A percentile compares a stretch with the other conserved stretches of the same genome.
These are phyloP conservation scores for Aspergillus tanneri DNA, from an alignment of 2,329 filamentous ascomycete genomes.

Conservation along the genomic window DNA sequence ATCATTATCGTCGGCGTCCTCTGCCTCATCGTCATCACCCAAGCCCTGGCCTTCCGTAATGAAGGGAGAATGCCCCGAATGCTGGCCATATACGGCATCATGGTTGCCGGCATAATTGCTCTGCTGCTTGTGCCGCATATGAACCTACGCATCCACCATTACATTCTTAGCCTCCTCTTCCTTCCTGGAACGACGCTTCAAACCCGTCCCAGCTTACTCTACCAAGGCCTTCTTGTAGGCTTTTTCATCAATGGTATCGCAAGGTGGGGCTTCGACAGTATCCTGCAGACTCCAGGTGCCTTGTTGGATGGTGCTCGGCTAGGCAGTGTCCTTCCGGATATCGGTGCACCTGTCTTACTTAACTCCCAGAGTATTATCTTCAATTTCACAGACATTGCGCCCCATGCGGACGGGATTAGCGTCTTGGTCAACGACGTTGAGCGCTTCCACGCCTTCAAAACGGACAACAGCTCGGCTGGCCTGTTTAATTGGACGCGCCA, in stretches of 20 bases:
- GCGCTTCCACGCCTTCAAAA: conserved; percentile 53
- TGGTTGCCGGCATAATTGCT: conserved; percentile 45
- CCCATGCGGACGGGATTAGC: conserved; percentile 53
- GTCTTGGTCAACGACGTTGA: conserved; percentile 64
- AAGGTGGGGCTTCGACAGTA: conserved; percentile 62
- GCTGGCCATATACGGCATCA: conserved; percentile 47
- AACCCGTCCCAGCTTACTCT: conserved; percentile 58
- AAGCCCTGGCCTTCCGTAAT: conserved; percentile 57
- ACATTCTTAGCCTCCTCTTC: conserved; percentile 60
- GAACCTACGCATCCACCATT: conserved; percentile 63
- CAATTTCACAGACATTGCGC: conserved; percentile 17
- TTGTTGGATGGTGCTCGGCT: conserved; percentile 43
- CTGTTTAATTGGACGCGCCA: conserved; percentile 39
- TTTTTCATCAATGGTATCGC: conserved; percentile 64
- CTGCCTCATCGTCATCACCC: conserved; percentile 53
- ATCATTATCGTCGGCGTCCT: conserved; percentile 54
- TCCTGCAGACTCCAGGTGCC: conserved; percentile 57
- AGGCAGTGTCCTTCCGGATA: conserved; percentile 33
- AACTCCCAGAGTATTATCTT: conserved; percentile 36
- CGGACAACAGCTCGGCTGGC: conserved; percentile 34
- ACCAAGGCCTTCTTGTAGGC: conserved; percentile 61
- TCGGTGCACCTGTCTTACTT: conserved; percentile 23
- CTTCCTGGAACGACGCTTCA: conserved; percentile 60
- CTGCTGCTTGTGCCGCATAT: conserved; percentile 57
- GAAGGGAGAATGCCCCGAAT: conserved; percentile 55